Evolutionary conservation across 208 protist genomes (phyloP), one percentile per base, ranked within the genome.

Genomic region (Sergeia podlipaevii): DNA sequence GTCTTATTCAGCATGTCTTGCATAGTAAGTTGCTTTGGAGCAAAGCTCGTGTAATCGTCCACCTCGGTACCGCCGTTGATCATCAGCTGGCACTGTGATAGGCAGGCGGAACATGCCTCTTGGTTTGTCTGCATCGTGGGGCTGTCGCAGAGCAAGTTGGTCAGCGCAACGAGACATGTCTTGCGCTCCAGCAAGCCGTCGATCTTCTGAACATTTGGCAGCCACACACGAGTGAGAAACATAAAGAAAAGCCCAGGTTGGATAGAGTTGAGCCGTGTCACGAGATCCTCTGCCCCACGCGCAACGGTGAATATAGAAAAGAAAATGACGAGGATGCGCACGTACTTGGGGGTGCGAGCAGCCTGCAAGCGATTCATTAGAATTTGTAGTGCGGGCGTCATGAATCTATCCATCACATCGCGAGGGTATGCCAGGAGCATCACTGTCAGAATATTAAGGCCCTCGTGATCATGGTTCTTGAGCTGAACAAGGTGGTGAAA

Each of bases 401-500:
- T 60, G 65, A 81, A 87, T 21, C 45, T 8, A 23, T 65, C 70
- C 60, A 91, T 81, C 28, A 77, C 63, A 11, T 87, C 63, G 0
- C 60, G 53, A 0, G 92, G 89, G 59, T 96, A 90, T 4, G 70
- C 55, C 29, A 82, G 67, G 21, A 97, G 52, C 39, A 97, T 74
- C 0, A 84, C 46, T 2, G 80, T 91, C 18, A 98, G 60, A 48
- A 97, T 64, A 48, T 70, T 81, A 15, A 98, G 60, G 33, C 89
- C 95, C 38, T 97, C 77, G 58, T 96, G 74, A 57, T 97, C 96
- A 51, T 97, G 84, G 42, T 80, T 83, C 55, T 96, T 94, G 8
- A 74, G 67, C 10, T 81, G 62, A 20, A 98, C 50, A 0, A 98
- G 63, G 17, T 59, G 43, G 13, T 61, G 48, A 51, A 87, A 83